Evolutionary conservation across 2,329 filamentous ascomycete species (phyloP), one percentile per base, ranked within the genome.

Genomic region (Colletotrichum zoysiae): DNA sequence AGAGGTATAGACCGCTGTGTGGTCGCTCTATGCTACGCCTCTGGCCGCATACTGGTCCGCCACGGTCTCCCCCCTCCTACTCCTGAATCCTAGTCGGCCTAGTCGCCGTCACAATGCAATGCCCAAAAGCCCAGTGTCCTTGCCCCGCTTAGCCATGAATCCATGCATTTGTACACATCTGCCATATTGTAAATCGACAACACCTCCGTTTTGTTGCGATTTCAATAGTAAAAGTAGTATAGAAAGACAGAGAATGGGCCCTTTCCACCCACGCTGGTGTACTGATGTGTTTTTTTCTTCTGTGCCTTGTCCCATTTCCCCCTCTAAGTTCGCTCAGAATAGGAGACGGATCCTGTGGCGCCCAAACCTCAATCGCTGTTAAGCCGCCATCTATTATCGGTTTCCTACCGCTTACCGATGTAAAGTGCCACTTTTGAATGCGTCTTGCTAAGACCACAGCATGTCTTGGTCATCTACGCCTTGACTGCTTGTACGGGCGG

Each of bases 401-500:
- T 26, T 16, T 26, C 60, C 9, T 7, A n/a, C 16, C 18, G 12
- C 7, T 30, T 33, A 38, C n/a, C 23, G 33, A 16, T 7, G 38
- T 12, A 6, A 20, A 33, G 11, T 26, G 5, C 35, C 18, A n/a
- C 46, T 46, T 40, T 26, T 26, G 4, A n/a, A 55, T n/a, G 9
- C 8, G 2, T 23, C 16, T 51, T 38, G 30, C 46, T 20, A 20
- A 33, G 26, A 33, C 20, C 23, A 30, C 48, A 40, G n/a, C 44
- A 38, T 30, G 65, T 57, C 53, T 62, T 40, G 44, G 7, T 33
- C 58, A 59, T n/a, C 69, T 74, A 83, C 59, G 78, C 81, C 33
- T 80, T 79, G 53, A 81, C 76, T 55, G 79, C 77, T 67, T 82
- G 79, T 8, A 80, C 64, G 38, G 79, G 73, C 30, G 76, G 77